Evolutionary conservation across 768 basidiomycete species (phyloP).

Genomic region (Russula griseocarnosa): DNA sequence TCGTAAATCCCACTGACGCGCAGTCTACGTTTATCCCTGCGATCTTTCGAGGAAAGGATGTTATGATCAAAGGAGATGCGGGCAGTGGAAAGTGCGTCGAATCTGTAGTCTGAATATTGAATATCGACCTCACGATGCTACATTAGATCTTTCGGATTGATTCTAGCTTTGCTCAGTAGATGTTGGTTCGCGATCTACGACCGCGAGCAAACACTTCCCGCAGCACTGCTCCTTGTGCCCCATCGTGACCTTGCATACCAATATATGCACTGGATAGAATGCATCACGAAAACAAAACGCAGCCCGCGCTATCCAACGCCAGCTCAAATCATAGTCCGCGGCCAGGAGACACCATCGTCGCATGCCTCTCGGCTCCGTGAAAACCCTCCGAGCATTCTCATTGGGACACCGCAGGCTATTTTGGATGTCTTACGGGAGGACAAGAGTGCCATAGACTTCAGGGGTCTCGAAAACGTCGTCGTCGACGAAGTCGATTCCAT

Average conservation of each 20-base stretch:
- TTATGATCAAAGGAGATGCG: conserved; percentile 66
- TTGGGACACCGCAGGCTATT: conserved; percentile 67
- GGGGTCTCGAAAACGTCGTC: conserved; percentile 52
- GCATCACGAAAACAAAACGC: not conserved
- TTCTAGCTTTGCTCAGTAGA: conserved; percentile 63
- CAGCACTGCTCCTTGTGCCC: conserved; percentile 22
- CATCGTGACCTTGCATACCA: conserved; percentile 24
- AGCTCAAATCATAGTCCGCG: conserved; percentile 61
- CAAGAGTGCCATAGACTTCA: conserved; percentile 43
- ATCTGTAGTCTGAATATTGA: not conserved
- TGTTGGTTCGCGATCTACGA: conserved; percentile 34
- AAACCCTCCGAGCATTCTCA: conserved; percentile 58
- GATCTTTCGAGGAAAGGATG: conserved; percentile 51
- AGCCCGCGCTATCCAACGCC: conserved; percentile 35
- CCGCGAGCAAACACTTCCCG: conserved; percentile 10
- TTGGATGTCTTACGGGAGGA: conserved; percentile 51
- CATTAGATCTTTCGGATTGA: conserved; percentile 64
- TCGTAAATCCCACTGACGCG: conserved; percentile 53
- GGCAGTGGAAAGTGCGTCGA: conserved; percentile 72
- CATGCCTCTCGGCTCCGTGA: conserved; percentile 30
- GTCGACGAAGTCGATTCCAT: conserved; percentile 78
- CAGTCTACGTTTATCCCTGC: conserved; percentile 63
- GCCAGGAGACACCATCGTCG: conserved; percentile 40
- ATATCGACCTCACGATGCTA: not conserved
- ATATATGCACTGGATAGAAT: conserved; percentile 23